Conservation (phyloP, 352 stramenopile species). For the Phytophthora boehmeriae region DNA sequence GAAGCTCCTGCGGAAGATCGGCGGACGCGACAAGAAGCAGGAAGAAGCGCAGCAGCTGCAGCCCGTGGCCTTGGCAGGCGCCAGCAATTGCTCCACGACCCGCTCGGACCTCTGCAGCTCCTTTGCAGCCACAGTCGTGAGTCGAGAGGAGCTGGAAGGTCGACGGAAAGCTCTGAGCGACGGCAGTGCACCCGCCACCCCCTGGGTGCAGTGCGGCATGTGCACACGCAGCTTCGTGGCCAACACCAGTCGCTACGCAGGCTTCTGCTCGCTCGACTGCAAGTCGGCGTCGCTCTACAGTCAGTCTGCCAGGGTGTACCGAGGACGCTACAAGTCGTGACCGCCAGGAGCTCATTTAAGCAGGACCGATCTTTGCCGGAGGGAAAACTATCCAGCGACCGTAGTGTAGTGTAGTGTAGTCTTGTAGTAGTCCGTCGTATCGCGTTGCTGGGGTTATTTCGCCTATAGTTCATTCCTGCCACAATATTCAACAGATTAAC, state of each 20-base stretch:
- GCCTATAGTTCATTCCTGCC: not conserved
- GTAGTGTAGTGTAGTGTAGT: not conserved
- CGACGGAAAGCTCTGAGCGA: conserved; percentile 65
- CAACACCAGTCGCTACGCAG: conserved; percentile 52
- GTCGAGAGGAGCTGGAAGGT: conserved; percentile 38
- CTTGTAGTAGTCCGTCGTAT: not conserved
- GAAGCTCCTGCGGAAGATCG: conserved; percentile 55
- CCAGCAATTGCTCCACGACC: conserved; percentile 55
- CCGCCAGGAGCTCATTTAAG: conserved; percentile 6
- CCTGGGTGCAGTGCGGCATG: conserved; percentile 57
- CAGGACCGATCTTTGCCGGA: not conserved
- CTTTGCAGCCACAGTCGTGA: conserved; percentile 58
- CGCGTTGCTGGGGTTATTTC: not conserved
- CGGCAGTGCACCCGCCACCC: conserved; percentile 22
- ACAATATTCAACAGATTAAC: not conserved
- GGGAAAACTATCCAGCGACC: not conserved
- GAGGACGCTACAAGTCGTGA: conserved; percentile 36
- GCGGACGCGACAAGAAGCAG: conserved; percentile 52
- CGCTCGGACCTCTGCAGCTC: conserved; percentile 67
- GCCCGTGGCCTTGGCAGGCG: conserved; percentile 70
- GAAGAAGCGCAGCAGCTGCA: conserved; percentile 62
- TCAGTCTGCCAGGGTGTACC: conserved; percentile 35
- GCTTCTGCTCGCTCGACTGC: conserved; percentile 81
- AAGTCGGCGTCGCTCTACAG: conserved; percentile 71
- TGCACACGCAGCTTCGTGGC: conserved; percentile 67